A percentile compares a stretch with the other conserved stretches of the same genome.
These are phyloP conservation scores for Neodidymelliopsis sp. DNA, from an alignment of 2,329 filamentous ascomycete genomes.

Conservation along the genomic window DNA sequence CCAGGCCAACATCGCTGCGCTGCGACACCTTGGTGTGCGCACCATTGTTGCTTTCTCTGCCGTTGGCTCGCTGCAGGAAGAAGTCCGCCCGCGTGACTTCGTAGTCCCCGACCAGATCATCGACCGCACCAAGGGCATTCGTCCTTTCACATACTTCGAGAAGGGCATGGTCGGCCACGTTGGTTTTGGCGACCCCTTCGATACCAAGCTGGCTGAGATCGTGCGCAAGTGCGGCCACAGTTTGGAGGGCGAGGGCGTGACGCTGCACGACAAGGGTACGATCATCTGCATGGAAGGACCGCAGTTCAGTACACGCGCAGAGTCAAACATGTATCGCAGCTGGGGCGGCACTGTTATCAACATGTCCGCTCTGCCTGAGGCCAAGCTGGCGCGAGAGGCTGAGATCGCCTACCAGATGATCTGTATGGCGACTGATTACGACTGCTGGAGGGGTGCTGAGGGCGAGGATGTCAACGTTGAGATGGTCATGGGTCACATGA, in stretches of 20 bases:
- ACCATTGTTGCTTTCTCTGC: constrained; percentile 94
- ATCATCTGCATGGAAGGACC: constrained; percentile 99
- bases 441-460: constrained; percentile 89
- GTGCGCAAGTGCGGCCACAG: constrained; percentile 78
- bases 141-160: constrained; percentile 96
- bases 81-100: constrained; percentile 95
- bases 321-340: constrained; percentile 91
- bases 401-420: constrained; percentile 98
- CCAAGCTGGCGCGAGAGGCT: constrained; percentile 94
- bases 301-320: constrained; percentile 94
- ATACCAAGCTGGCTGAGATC: constrained; percentile 76
- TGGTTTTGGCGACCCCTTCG: constrained; percentile 95
- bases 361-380: constrained; percentile 95
- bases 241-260: constrained; percentile 83
- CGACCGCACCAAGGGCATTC: constrained; percentile 93
- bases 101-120: constrained; percentile 96
- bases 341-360: constrained; percentile 98
- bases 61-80: constrained; percentile 89
- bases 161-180: constrained; percentile 91
- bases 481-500: constrained; percentile 98
- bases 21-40: constrained; percentile 87
- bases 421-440: constrained; percentile 99
- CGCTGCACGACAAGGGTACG: constrained; percentile 82
- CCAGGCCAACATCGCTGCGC: constrained; percentile 97
- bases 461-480: constrained; percentile 85